Evolutionary conservation across 2,329 filamentous ascomycete species (phyloP).

Genomic region (Epichloe bromicola): DNA sequence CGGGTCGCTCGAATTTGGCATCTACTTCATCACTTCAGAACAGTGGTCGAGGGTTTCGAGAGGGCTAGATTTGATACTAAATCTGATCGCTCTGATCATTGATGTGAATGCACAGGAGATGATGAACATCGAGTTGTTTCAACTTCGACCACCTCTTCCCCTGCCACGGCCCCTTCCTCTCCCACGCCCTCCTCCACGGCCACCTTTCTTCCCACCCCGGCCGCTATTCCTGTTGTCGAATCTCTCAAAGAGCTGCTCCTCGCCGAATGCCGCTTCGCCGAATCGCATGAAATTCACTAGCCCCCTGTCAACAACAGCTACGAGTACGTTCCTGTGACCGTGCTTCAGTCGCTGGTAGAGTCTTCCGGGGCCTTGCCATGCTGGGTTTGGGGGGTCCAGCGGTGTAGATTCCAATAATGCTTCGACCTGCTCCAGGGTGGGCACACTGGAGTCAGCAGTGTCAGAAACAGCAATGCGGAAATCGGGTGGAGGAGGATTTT

Average conservation of each 20-base stretch:
- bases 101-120: neutral
- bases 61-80: too few relatives aligned
- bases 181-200: slow-evolving; percentile 18
- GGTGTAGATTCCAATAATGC: slow-evolving; percentile 63
- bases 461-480: slow-evolving; percentile 77
- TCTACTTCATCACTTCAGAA: too few relatives aligned
- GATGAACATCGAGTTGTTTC: neutral
- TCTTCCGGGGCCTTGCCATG: slow-evolving; percentile 28
- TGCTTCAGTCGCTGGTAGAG: slow-evolving; percentile 72
- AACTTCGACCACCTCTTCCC: slow-evolving; percentile 9
- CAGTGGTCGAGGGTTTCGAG: too few relatives aligned
- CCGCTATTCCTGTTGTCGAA: slow-evolving; percentile 33
- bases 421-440: slow-evolving; percentile 58
- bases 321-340: slow-evolving; percentile 67
- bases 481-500: slow-evolving; percentile 63
- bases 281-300: slow-evolving; percentile 79
- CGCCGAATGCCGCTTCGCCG: slow-evolving; percentile 65
- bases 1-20: too few relatives aligned
- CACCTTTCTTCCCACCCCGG: slow-evolving; percentile 21
- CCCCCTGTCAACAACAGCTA: slow-evolving; percentile 83
- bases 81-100: neutral
- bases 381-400: slow-evolving; percentile 45
- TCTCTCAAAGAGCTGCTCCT: slow-evolving; percentile 57
- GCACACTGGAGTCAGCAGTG: slow-evolving; percentile 56
- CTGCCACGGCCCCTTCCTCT: slow-evolving; percentile 3